phyloP scores from a whole-genome alignment of 2,329 filamentous ascomycete species.

The Colletotrichum abscissum region DNA sequence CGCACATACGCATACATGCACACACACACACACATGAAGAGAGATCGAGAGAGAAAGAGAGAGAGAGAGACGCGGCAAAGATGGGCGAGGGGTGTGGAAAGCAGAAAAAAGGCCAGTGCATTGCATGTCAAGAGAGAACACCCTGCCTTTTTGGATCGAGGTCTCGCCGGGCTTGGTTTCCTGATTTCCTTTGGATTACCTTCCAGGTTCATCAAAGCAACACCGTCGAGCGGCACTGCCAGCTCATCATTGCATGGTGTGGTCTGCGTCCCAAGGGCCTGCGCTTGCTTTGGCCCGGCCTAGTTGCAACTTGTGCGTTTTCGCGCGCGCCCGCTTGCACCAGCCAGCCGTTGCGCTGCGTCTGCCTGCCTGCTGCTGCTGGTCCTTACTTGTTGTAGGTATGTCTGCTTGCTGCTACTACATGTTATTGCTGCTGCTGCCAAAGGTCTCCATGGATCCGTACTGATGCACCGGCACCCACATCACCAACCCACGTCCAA shows the following conservation, averaged over 20 bases:
- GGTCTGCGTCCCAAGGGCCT: conserved; percentile 67
- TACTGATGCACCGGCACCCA: background rate
- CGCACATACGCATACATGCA: background rate
- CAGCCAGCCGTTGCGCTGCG: conserved; percentile 22
- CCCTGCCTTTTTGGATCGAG: conserved; percentile 3
- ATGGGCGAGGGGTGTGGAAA: background rate
- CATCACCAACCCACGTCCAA: background rate
- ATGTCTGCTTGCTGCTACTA: background rate
- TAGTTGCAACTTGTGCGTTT: conserved; percentile 40
- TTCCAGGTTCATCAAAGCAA: conserved; percentile 6
- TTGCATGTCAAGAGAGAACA: background rate
- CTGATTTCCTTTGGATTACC: background rate
- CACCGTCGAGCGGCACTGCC: conserved; percentile 64
- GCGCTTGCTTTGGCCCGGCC: conserved; percentile 49
- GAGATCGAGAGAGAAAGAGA: no score
- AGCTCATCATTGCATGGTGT: conserved; percentile 79
- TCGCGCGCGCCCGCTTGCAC: conserved; percentile 42
- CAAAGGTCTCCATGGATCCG: background rate
- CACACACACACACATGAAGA: no score
- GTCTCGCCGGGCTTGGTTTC: conserved; percentile 10
- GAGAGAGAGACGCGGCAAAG: background rate
- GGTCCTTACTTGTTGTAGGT: background rate
- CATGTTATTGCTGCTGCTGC: background rate
- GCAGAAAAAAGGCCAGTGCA: background rate
- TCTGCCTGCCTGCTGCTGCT: background rate